Base-by-base conservation (phyloP, 345 rosid species). In the Dimocarpus longan region DNA sequence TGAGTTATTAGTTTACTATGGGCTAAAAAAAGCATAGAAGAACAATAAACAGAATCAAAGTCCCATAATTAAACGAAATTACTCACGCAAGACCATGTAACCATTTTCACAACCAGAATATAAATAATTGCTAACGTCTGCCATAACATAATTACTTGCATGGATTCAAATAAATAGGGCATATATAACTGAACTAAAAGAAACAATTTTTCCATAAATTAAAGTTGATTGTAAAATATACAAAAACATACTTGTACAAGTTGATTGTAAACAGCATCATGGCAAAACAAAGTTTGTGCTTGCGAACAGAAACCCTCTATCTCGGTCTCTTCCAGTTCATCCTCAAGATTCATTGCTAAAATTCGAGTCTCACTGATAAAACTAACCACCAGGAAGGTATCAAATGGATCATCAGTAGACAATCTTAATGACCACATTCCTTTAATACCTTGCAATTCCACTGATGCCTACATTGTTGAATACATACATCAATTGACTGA, bases 371-470 rank as follows among this genome's bases (percentile, higher is more conserved):
- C 99, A 39, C 91, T 90, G 81, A 93, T 91, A 82, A 95, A 95
- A 86, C 99, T 95, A 77, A 93, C 98, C 64, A 95, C 98, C 78
- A 95, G 80, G 89, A 93, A 95, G 76, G 98, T 93, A 77, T 92
- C 99, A 84, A 79, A 93, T 74, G 95, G 90, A 84, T 95, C 99
- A 77, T 93, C 95, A 56, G 90, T 88, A 22, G 97, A 91, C 60
- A 95, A 90, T 87, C 96, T 92, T 76, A 95, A 71, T 40, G 99
- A 93, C 99, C 99, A 95, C 95, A 95, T 92, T 82, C 99, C 99
- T 84, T 95, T 93, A 85, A 95, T 92, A 68, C 98, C 99, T 88
- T 92, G 98, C 89, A 95, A 95, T 85, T 93, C 98, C 68, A 93
- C 98, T 0, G 98, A 95, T 44, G 97, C 98, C 98, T 95, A 73